A percentile compares a stretch with the other conserved stretches of the same genome.
These are phyloP conservation scores for Candida jianshihensis DNA, from an alignment of 805 yeast genomes.

Conservation along the genomic window DNA sequence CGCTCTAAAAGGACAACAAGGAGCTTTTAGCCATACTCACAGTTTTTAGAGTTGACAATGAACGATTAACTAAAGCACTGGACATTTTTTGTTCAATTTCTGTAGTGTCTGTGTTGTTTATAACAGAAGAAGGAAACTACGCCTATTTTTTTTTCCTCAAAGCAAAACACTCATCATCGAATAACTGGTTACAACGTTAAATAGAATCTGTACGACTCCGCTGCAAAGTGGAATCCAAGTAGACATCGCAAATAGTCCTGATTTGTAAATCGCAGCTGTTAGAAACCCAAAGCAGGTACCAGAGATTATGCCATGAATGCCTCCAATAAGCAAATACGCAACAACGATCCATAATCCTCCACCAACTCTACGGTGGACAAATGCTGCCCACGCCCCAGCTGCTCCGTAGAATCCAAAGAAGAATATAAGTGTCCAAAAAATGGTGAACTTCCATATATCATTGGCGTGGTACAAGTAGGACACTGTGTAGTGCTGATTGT, in stretches of 20 bases:
- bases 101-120: neutral
- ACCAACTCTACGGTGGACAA: constrained; percentile 37
- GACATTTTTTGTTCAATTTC: constrained; percentile 32
- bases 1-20: neutral
- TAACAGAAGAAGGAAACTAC: too few relatives aligned
- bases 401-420: constrained; percentile 54
- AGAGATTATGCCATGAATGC: constrained; percentile 55
- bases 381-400: constrained; percentile 57
- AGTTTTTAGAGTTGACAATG: constrained; percentile 65
- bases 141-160: too few relatives aligned
- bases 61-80: constrained; percentile 64
- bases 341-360: constrained; percentile 36
- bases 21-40: too few relatives aligned
- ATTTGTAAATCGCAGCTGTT: constrained; percentile 58
- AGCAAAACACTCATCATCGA: constrained; percentile 44
- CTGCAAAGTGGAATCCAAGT: constrained; percentile 93
- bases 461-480: constrained; percentile 58
- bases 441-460: constrained; percentile 81
- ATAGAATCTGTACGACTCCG: constrained; percentile 62
- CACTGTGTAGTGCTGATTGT: constrained; percentile 26
- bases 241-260: constrained; percentile 82
- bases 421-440: constrained; percentile 73
- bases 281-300: constrained; percentile 78
- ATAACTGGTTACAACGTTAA: constrained; percentile 60
- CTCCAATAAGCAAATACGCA: constrained; percentile 46